Conservation (phyloP, 371 early-diverging fungal genomes). For the Apophysomyces trapeziformis region DNA sequence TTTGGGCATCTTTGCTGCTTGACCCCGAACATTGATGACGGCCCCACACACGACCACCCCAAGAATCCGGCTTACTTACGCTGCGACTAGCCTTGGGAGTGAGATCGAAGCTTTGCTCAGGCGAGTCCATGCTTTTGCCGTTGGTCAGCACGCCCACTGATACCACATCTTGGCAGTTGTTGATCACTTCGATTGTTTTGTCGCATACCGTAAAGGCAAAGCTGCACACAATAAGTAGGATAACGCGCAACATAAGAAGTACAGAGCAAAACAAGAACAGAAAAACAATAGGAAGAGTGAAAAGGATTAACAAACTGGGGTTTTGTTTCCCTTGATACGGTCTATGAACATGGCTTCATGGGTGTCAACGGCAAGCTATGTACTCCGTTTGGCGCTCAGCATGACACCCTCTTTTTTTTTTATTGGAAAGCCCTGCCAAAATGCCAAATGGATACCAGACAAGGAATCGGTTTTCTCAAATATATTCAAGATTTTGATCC, state of each 20-base stretch:
- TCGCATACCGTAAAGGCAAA: slow-evolving; percentile 15
- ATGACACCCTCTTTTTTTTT: background rate
- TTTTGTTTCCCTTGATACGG: background rate
- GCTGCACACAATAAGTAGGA: background rate
- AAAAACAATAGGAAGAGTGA: background rate
- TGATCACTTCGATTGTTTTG: slow-evolving; percentile 31
- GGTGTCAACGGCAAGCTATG: background rate
- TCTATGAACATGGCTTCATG: background rate
- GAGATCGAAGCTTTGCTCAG: slow-evolving; percentile 40
- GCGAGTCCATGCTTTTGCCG: slow-evolving; percentile 21
- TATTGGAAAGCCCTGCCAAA: slow-evolving; percentile 5
- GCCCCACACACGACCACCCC: slow-evolving; percentile 57
- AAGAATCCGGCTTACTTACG: slow-evolving; percentile 35
- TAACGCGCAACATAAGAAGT: slow-evolving; percentile 2
- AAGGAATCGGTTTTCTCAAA: background rate
- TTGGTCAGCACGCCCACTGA: slow-evolving; percentile 48
- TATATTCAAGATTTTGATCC: background rate
- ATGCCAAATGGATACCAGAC: background rate
- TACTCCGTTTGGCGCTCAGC: slow-evolving; percentile 12
- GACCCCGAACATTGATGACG: slow-evolving; percentile 39
- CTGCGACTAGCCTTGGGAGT: slow-evolving; percentile 33
- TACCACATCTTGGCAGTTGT: slow-evolving; percentile 36
- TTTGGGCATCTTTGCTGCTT: slow-evolving; percentile 14
- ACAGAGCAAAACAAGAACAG: background rate
- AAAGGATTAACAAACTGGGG: slow-evolving; percentile 1